A percentile compares a stretch with the other conserved stretches of the same genome.
phyloP scores from a whole-genome alignment of 495 filamentous ascomycete genomes.

The Tetracladium setigerum region DNA sequence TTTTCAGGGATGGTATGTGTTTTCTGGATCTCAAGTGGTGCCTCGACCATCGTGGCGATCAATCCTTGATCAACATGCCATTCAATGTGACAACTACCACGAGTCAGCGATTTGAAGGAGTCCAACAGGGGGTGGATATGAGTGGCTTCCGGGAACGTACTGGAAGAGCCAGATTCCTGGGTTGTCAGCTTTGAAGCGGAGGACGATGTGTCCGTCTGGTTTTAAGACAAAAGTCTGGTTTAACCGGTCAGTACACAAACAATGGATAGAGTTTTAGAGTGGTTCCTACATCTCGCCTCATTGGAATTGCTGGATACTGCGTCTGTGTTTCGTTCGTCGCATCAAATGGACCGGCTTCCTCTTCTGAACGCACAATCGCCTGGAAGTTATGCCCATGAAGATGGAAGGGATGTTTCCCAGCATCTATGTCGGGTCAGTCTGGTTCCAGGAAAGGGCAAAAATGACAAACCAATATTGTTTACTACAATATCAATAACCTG shows the following conservation, averaged over 20 bases:
- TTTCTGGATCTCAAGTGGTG: slow-evolving; percentile 48
- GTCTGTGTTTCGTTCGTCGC: slow-evolving; percentile 14
- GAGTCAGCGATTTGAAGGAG: slow-evolving; percentile 11
- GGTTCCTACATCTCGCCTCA: slow-evolving; percentile 38
- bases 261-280: too few species aligned
- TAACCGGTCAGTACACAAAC: too few species aligned
- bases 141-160: too few species aligned
- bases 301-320: slow-evolving; percentile 30
- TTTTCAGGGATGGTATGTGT: slow-evolving; percentile 52
- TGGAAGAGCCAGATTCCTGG: slow-evolving; percentile 53
- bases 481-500: slow-evolving; percentile 71
- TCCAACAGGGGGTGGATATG: too few species aligned
- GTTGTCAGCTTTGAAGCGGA: slow-evolving; percentile 63
- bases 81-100: slow-evolving; percentile 51
- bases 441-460: not conserved
- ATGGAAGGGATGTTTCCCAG: slow-evolving; percentile 65
- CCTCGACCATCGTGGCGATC: slow-evolving; percentile 40
- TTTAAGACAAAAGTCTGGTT: slow-evolving; percentile 38
- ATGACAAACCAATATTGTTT: slow-evolving; percentile 52
- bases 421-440: slow-evolving; percentile 18
- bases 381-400: slow-evolving; percentile 84
- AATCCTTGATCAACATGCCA: slow-evolving; percentile 50
- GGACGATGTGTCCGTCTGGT: slow-evolving; percentile 50
- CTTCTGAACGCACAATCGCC: slow-evolving; percentile 37
- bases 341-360: slow-evolving; percentile 35